phyloP scores from a whole-genome alignment of 2,329 filamentous ascomycete genomes.

The Fusarium sp. region DNA sequence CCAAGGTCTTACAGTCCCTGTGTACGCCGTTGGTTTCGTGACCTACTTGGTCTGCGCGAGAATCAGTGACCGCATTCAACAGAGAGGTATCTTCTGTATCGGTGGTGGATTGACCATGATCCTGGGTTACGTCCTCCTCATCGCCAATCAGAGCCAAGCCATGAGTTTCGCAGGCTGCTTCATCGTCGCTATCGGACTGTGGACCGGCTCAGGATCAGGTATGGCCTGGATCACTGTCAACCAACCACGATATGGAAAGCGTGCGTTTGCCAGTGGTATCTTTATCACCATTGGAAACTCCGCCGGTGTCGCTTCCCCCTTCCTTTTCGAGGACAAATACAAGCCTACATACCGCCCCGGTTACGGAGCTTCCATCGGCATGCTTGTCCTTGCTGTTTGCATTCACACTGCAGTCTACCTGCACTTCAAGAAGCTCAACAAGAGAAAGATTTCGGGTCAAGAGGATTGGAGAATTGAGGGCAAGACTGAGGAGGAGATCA shows the following conservation, averaged over 20 bases:
- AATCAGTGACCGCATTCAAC: conserved; percentile 68
- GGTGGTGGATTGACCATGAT: conserved; percentile 63
- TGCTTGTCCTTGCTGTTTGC: conserved; percentile 55
- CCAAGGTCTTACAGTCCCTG: conserved; percentile 76
- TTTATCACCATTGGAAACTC: conserved; percentile 73
- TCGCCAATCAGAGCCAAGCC: conserved; percentile 65
- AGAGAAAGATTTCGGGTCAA: conserved; percentile 51
- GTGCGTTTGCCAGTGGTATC: conserved; percentile 71
- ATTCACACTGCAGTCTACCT: conserved; percentile 48
- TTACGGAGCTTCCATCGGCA: conserved; percentile 63
- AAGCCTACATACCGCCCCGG: conserved; percentile 63
- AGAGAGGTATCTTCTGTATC: conserved; percentile 67
- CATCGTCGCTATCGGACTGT: conserved; percentile 69
- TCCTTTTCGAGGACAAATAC: conserved; percentile 62
- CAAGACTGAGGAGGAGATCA: conserved; percentile 57
- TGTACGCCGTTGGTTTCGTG: conserved; percentile 73
- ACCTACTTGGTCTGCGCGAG: conserved; percentile 70
- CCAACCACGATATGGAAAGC: conserved; percentile 73
- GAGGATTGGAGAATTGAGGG: conserved; percentile 58
- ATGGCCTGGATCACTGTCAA: conserved; percentile 65
- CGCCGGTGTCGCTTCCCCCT: conserved; percentile 72
- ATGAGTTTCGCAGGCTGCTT: conserved; percentile 74
- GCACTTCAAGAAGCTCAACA: conserved; percentile 54
- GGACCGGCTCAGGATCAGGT: conserved; percentile 56
- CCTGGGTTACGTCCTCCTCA: conserved; percentile 70